Percentiles rank a stretch among this genome's conserved stretches.
Conservation (phyloP, 2,329 filamentous ascomycete species). For the Rutstroemia sp. region DNA sequence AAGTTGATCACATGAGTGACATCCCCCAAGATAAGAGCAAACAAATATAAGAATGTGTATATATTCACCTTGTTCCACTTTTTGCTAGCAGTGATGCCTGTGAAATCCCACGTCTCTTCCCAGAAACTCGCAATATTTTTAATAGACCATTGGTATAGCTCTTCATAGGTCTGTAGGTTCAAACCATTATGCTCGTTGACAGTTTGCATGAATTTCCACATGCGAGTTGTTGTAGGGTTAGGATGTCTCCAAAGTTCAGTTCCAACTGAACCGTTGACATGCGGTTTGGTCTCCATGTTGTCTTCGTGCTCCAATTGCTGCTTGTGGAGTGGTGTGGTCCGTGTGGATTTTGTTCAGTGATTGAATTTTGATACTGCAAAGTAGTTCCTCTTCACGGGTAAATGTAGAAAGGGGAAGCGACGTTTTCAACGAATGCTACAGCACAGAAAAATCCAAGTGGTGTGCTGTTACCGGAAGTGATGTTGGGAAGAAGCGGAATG, state of each 20-base stretch:
- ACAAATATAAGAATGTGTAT: background rate
- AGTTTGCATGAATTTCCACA: slow-evolving; percentile 63
- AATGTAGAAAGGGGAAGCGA: slow-evolving; percentile 5
- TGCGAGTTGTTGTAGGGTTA: slow-evolving; percentile 57
- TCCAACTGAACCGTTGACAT: background rate
- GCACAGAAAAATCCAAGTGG: too few relatives aligned
- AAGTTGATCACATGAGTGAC: slow-evolving; percentile 1
- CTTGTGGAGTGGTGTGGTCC: too few relatives aligned
- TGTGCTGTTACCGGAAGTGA: too few relatives aligned
- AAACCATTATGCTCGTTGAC: slow-evolving; percentile 62
- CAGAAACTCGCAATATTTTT: slow-evolving; percentile 71
- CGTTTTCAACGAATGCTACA: background rate
- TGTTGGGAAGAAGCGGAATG: background rate
- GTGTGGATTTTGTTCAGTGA: background rate
- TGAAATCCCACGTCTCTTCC: slow-evolving; percentile 78
- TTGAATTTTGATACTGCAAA: background rate
- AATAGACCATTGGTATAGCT: slow-evolving; percentile 82
- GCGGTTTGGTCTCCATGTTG: background rate
- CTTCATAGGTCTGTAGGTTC: slow-evolving; percentile 57
- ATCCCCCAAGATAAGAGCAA: background rate
- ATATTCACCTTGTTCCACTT: background rate
- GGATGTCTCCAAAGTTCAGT: slow-evolving; percentile 62
- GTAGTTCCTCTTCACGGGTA: background rate
- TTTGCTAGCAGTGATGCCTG: slow-evolving; percentile 36
- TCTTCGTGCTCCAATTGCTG: background rate